Evolutionary conservation across 805 yeast genomes (phyloP), one percentile per base, ranked within the genome.

Genomic region (Yarrowia sp.): DNA sequence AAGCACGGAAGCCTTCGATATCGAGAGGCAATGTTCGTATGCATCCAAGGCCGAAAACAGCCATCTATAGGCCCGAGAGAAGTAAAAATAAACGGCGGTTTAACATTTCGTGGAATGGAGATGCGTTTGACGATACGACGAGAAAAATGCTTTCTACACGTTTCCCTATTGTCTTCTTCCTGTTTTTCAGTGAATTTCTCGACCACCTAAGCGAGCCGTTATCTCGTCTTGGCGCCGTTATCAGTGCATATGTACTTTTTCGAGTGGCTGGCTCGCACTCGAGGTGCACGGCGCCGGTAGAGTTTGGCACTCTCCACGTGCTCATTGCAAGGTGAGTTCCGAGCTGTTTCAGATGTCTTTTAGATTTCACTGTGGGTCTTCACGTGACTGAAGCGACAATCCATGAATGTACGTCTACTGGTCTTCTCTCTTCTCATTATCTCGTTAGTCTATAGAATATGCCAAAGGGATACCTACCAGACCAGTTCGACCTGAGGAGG

Each of bases 151-250:
- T 26, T 2, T 5, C 32, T 26, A 26, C 32, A 26, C 7, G 32
- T 26, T 5, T 26, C 32, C 32, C 32, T 5, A 26, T 5, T 26
- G 7, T 26, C 7, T 26, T 26, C 32, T 5, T 5, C 1, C 32
- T 26, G 7, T 26, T 26, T 26, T 26, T 26, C 32, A 26, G 32
- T 26, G 32, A 26, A 5, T 26, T 26, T 26, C 32, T 26, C 32
- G 32, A 26, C 32, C 14, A 14, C 9, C 26, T 45, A 16, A 45
- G 48, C 26, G 48, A 16, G 48, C 14, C 26, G 9, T 46, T 49
- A 49, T 49, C 53, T 26, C 16, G 53, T 11, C 53, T 49, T 49
- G 53, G 53, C 53, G 53, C 53, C 50, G 53, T 15, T 49, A 49
- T 49, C 53, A 49, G 53, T 49, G 53, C 53, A 49, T 14, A 7